A percentile compares a stretch with the other conserved stretches of the same genome.
Conservation (phyloP, 306 rosid species). For the Malus orientalis region DNA sequence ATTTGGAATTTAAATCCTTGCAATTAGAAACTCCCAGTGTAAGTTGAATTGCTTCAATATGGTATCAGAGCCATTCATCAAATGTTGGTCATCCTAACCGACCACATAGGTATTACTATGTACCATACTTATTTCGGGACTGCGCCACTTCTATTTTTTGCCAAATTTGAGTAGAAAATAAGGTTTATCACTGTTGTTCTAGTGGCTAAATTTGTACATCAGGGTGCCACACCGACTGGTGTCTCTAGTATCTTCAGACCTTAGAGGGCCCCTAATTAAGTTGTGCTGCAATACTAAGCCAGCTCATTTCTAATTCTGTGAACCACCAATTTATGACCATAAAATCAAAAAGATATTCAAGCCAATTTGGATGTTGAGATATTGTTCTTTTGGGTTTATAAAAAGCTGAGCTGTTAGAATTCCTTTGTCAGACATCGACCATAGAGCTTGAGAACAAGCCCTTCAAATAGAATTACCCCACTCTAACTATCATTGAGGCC, state of each 20-base stretch:
- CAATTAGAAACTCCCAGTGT: neutral
- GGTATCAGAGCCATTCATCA: neutral
- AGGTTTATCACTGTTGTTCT: neutral
- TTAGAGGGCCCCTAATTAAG: neutral
- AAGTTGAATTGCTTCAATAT: neutral
- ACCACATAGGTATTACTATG: neutral
- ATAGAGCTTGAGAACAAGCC: no score
- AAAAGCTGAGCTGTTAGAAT: no score
- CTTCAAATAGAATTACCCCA: no score
- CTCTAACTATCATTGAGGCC: no score
- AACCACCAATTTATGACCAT: neutral
- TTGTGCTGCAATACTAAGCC: neutral
- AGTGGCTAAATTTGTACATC: neutral
- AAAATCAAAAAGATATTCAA: neutral
- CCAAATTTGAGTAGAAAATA: neutral
- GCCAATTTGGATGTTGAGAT: neutral
- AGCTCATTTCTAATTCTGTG: neutral
- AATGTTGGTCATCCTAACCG: neutral
- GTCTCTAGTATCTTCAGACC: neutral
- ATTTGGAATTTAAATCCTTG: neutral
- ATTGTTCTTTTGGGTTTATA: neutral
- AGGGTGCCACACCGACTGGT: neutral
- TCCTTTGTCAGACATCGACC: no score
- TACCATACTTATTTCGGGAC: neutral
- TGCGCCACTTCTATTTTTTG: neutral